Conservation (phyloP, 1,284 basidiomycete genomes). For the Boletellus deceptivus region DNA sequence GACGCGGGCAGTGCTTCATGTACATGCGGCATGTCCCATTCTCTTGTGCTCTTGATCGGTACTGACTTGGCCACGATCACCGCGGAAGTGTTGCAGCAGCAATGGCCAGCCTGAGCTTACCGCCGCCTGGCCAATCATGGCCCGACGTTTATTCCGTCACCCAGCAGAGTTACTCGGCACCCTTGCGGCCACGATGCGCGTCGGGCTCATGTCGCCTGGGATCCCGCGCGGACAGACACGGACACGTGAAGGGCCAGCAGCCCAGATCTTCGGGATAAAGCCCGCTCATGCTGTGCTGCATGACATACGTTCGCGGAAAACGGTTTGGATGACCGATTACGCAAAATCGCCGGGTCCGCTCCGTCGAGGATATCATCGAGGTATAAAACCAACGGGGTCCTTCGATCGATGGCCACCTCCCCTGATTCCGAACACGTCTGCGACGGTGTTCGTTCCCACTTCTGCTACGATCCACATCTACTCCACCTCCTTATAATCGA, state of each 20-base stretch:
- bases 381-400: slow-evolving; percentile 26
- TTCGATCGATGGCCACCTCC: slow-evolving; percentile 20
- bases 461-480: slow-evolving; percentile 17
- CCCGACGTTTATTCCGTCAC: slow-evolving; percentile 10
- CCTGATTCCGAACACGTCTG: slow-evolving; percentile 20
- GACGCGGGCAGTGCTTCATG: slow-evolving; percentile 15
- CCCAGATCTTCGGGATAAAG: neutral
- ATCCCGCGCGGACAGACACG: slow-evolving; percentile 20
- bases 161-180: slow-evolving; percentile 2
- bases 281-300: slow-evolving; percentile 14
- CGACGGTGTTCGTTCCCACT: slow-evolving; percentile 22
- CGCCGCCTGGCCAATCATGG: slow-evolving; percentile 17
- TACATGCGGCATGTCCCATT: slow-evolving; percentile 1
- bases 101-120: slow-evolving; percentile 8
- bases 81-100: slow-evolving; percentile 13
- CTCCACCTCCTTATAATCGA: slow-evolving; percentile 27
- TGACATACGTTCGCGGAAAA: slow-evolving; percentile 2
- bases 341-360: slow-evolving; percentile 23
- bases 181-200: slow-evolving; percentile 5
- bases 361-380: slow-evolving; percentile 22
- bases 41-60: neutral
- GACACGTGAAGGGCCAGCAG: slow-evolving; percentile 6
- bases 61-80: slow-evolving; percentile 27
- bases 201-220: slow-evolving; percentile 18
- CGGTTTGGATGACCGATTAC: slow-evolving; percentile 19